Conservation (phyloP, 495 filamentous ascomycete species). For the Lepraria neglecta region DNA sequence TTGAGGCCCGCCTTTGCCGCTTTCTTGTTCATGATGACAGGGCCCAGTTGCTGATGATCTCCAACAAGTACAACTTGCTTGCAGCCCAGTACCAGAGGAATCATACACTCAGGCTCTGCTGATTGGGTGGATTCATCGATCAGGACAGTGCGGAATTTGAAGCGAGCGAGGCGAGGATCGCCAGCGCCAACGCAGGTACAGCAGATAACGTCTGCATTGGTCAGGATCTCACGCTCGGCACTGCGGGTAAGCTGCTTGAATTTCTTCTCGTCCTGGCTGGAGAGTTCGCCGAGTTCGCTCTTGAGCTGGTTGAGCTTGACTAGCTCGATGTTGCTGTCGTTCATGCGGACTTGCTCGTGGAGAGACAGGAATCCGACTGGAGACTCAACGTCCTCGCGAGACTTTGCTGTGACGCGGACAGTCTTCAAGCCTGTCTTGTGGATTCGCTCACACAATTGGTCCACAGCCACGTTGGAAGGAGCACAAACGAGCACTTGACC, state of each 20-base stretch:
- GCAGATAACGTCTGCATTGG: slow-evolving; percentile 96
- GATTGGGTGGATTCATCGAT: slow-evolving; percentile 99
- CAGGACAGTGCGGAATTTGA: slow-evolving; percentile 95
- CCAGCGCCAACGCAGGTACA: slow-evolving; percentile 98
- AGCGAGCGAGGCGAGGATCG: slow-evolving; percentile 88
- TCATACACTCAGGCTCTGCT: slow-evolving; percentile 99
- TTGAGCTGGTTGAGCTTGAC: slow-evolving; percentile 89
- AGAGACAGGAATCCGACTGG: slow-evolving; percentile 90
- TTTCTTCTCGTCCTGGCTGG: slow-evolving; percentile 96
- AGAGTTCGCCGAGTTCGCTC: slow-evolving; percentile 82
- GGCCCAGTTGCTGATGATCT: slow-evolving; percentile 96
- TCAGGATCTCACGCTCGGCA: slow-evolving; percentile 92
- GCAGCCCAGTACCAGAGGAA: slow-evolving; percentile 92
- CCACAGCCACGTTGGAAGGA: slow-evolving; percentile 96
- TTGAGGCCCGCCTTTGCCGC: slow-evolving; percentile 96
- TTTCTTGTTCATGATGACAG: slow-evolving; percentile 99
- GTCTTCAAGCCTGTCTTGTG: slow-evolving; percentile 92
- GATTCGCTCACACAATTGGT: slow-evolving; percentile 96
- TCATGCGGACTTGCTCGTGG: slow-evolving; percentile 95
- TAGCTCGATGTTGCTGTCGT: slow-evolving; percentile 90
- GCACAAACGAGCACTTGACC: slow-evolving; percentile 95
- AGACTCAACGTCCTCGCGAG: slow-evolving; percentile 95
- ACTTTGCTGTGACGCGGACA: slow-evolving; percentile 97
- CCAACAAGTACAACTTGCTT: slow-evolving; percentile 98
- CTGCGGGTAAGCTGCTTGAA: slow-evolving; percentile 89